phyloP scores from a whole-genome alignment of 371 early-diverging fungal genomes.

The Umbelopsis sp. region DNA sequence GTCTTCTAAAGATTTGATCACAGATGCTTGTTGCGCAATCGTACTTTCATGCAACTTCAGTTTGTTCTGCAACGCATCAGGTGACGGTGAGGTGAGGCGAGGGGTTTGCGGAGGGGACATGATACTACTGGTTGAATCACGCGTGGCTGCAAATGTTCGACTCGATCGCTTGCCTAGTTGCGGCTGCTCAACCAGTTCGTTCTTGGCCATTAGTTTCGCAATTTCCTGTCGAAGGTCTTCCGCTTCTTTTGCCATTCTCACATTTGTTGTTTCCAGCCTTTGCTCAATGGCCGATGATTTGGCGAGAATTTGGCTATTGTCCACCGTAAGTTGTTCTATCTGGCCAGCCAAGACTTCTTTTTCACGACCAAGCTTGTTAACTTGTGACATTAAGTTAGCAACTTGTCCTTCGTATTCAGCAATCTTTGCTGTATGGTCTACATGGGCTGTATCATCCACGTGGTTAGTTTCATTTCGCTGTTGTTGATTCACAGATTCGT shows the following conservation, averaged over 20 bases:
- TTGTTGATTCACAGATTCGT: no score
- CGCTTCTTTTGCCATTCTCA: background rate
- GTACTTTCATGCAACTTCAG: constrained; percentile 22
- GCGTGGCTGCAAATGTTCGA: constrained; percentile 3
- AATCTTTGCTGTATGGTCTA: background rate
- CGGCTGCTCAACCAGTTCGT: constrained; percentile 10
- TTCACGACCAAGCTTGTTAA: background rate
- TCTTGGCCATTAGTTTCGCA: background rate
- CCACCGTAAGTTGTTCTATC: background rate
- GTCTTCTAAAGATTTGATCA: constrained; percentile 28
- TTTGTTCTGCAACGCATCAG: constrained; percentile 17
- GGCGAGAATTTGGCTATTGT: background rate
- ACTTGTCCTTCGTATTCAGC: background rate
- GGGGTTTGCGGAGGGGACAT: constrained; percentile 19
- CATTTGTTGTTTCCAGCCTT: background rate
- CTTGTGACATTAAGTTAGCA: background rate
- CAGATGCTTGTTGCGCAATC: constrained; percentile 23
- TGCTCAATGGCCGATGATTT: background rate
- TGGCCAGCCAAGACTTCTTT: background rate
- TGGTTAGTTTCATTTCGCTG: no score
- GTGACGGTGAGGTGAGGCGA: constrained; percentile 18
- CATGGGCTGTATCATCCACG: background rate
- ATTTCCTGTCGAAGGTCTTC: constrained; percentile 19
- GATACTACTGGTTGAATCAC: background rate
- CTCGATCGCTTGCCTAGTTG: constrained; percentile 17